These are phyloP conservation scores for Ustilago crameri DNA, from an alignment of 1,284 basidiomycete genomes.

Conservation along the genomic window DNA sequence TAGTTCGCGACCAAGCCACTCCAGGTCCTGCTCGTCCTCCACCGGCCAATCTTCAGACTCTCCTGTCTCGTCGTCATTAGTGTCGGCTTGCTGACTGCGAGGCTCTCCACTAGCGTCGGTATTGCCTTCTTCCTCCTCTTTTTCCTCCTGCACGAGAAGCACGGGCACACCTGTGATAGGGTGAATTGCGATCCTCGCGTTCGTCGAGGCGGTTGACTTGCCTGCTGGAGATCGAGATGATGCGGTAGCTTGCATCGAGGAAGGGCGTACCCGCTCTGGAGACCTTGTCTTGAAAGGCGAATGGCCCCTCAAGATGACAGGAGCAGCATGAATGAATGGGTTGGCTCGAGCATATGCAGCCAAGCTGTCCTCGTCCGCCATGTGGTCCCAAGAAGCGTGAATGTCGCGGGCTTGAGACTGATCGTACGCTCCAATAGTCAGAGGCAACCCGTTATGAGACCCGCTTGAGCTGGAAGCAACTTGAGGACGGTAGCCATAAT, in stretches of 20 bases:
- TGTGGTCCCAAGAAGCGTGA: slow-evolving; percentile 12
- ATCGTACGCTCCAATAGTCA: too few species aligned
- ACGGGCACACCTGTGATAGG: slow-evolving; percentile 33
- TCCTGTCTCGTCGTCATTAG: slow-evolving; percentile 13
- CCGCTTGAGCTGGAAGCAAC: not conserved
- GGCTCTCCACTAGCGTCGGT: not conserved
- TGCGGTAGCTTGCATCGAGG: not conserved
- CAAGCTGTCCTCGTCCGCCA: not conserved
- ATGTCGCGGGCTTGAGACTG: slow-evolving; percentile 3
- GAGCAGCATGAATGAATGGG: slow-evolving; percentile 35
- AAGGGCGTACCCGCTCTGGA: not conserved
- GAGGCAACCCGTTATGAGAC: not conserved
- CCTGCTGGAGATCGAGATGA: not conserved
- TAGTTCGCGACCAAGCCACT: slow-evolving; percentile 56
- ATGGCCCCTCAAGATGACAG: slow-evolving; percentile 15
- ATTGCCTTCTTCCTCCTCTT: not conserved
- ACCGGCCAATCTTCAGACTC: slow-evolving; percentile 19
- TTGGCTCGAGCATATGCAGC: not conserved
- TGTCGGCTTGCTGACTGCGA: not conserved
- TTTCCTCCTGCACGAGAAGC: slow-evolving; percentile 16
- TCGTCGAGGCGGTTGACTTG: not conserved
- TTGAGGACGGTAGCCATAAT: not conserved
- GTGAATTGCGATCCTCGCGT: slow-evolving; percentile 24
- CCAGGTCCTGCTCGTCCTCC: slow-evolving; percentile 50
- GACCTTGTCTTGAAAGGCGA: slow-evolving; percentile 3